Evolutionary conservation across 1,139 yeast genomes (phyloP), one percentile per base, ranked within the genome.

Genomic region (Nakaseomyces glabratus): DNA sequence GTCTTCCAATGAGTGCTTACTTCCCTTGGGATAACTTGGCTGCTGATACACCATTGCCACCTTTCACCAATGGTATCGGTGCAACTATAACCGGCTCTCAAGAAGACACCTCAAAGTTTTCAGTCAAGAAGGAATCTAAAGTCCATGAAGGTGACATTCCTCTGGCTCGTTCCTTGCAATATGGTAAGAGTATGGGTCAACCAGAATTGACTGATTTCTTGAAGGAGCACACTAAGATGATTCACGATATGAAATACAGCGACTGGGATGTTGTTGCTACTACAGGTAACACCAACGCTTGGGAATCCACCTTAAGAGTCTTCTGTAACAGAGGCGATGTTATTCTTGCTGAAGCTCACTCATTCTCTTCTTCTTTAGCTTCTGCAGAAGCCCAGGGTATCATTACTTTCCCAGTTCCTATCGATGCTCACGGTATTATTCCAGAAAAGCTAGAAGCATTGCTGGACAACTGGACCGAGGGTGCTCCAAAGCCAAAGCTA

Each of bases 301-400:
- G 94, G 93, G 95, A 85, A 51, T 74, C 93, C 10, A 67, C 77
- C 22, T 67, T 88, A 57, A 74, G 95, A 60, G 78, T 90, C 17
- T 82, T 88, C 57, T 70, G 78, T 55, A 66, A 75, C 56, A 68
- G 77, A 41, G 95, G 94, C 20, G 96, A 86, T 50, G 63, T 75
- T 20, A 73, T 88, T 39, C 67, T 88, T 47, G 85, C 81, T 22
- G 97, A 88, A 60, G 85, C 82, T 51, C 80, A 69, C 62, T 67
- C 90, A 18, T 88, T 86, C 61, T 68, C 93, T 13, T 79, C 94
- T 5, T 86, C 95, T 23, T 65, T 84, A 47, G 94, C 85, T 60
- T 70, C 93, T 21, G 90, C 86, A 18, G 70, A 72, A 48, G 84
- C 93, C 8, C 73, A 72, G 45, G 90, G 86, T 28, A 61, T 81